Evolutionary conservation across 257 asterid species (phyloP), one percentile per base, ranked within the genome.

Genomic region (Nicotiana benthamiana): DNA sequence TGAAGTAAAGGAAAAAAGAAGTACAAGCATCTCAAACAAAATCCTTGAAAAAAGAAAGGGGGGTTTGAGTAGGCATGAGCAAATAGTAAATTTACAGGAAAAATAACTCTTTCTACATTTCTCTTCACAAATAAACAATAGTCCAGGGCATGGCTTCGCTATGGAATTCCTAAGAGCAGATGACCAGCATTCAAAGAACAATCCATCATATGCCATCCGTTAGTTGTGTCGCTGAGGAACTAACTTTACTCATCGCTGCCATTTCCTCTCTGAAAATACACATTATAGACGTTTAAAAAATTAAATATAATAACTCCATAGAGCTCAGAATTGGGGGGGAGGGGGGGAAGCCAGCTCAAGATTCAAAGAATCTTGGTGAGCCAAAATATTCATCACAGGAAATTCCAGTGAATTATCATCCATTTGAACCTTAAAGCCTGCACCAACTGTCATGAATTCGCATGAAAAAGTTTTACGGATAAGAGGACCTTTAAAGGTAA

Each of bases 261-360:
- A 94, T 83, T 89, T 94, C 87, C 90, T 91, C 80, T 92, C 98
- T 94, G 95, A 76, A 87, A 86, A 65, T 79, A 64, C 20, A 9
- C 65, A 62, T 64, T 80, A 48, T 40, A 77, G 65, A 63, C 15
- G 26, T 27, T 36, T 3, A 80, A 57, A 26, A 51, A 53, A 6
- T 28, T 32, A 65, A 17, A 75, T 24, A 61, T 17, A 12, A 74
- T 9, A 64, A 53, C 36, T 59, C 43, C 16, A 75, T n/a, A 34
- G 54, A 22, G 75, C 11, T 46, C 10, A 22, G 34, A 72, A 61
- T 8, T 32, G n/a, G 34, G 34, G 5, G 0, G 5, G 34, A 3
- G n/a, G n/a, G n/a, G n/a, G n/a, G n/a, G n/a, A 3, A 6, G 20
- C 1, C 6, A 20, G 77, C 0, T 17, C 20, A 40, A 6, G 5